Evolutionary conservation across 768 basidiomycete species (phyloP).

Genomic region (Hemileccinum rubropunctum): DNA sequence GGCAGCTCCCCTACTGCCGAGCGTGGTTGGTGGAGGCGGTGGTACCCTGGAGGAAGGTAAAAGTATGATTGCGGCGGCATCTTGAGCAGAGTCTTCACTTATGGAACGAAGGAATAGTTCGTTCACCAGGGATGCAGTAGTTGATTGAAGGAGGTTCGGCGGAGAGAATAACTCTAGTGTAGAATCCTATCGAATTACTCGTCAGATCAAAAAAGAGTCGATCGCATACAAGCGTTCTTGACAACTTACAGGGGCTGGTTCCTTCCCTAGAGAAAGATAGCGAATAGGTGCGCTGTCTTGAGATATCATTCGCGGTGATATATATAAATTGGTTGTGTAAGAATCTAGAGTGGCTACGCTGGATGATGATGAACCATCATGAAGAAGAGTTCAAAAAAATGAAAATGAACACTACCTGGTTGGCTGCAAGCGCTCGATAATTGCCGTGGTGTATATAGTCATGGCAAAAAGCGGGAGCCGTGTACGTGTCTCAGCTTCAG

Average conservation of each 20-base stretch:
- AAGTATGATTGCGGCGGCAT: slow-evolving; percentile 34
- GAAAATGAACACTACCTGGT: slow-evolving; percentile 34
- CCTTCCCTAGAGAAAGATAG: slow-evolving; percentile 40
- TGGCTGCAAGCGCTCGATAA: slow-evolving; percentile 46
- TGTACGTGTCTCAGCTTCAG: slow-evolving; percentile 45
- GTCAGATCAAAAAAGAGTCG: not conserved
- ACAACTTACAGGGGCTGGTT: slow-evolving; percentile 8
- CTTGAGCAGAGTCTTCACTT: not conserved
- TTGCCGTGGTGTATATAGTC: slow-evolving; percentile 43
- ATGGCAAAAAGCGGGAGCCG: slow-evolving; percentile 49
- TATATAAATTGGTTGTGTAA: slow-evolving; percentile 50
- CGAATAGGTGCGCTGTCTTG: slow-evolving; percentile 49
- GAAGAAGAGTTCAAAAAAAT: not conserved
- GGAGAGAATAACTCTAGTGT: slow-evolving; percentile 43
- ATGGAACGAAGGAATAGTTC: slow-evolving; percentile 14
- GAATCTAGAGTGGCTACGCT: slow-evolving; percentile 53
- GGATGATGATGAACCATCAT: not conserved
- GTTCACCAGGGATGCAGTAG: slow-evolving; percentile 51
- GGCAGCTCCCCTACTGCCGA: slow-evolving; percentile 31
- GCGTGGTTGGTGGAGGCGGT: slow-evolving; percentile 38
- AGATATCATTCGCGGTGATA: slow-evolving; percentile 33
- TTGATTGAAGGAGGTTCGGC: slow-evolving; percentile 56
- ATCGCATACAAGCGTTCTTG: not conserved
- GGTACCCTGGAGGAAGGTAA: slow-evolving; percentile 47
- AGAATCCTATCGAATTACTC: slow-evolving; percentile 25